Conservation (phyloP, 2,329 filamentous ascomycete species). For the Exophiala sideris region DNA sequence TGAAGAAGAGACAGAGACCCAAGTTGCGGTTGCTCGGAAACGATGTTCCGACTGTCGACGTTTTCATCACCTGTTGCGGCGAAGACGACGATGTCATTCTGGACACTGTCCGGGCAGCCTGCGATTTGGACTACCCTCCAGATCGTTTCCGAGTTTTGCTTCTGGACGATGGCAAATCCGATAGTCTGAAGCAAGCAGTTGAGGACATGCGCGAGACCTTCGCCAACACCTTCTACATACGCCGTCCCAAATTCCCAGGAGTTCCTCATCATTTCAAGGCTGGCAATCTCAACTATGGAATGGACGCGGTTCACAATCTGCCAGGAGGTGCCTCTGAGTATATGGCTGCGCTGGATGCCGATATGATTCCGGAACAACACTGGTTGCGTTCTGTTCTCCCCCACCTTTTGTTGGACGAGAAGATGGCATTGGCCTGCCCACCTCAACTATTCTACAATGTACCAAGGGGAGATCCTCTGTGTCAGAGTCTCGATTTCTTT, state of each 20-base stretch:
- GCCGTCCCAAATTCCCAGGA: constrained; percentile 40
- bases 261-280: constrained; percentile 32
- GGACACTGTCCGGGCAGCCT: constrained; percentile 53
- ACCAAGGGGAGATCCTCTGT: constrained; percentile 30
- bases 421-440: constrained; percentile 36
- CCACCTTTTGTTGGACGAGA: constrained; percentile 29
- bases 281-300: constrained; percentile 51
- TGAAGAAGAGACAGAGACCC: constrained; percentile 54
- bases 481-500: constrained; percentile 33
- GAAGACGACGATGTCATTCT: constrained; percentile 56
- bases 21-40: constrained; percentile 44
- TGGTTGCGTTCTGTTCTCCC: constrained; percentile 33
- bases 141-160: constrained; percentile 54
- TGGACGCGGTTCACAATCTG: constrained; percentile 50
- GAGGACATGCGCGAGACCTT: constrained; percentile 35
- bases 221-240: constrained; percentile 43
- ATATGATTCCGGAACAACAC: constrained; percentile 34
- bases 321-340: constrained; percentile 56
- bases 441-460: constrained; percentile 34
- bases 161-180: constrained; percentile 48
- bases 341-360: constrained; percentile 37
- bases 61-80: constrained; percentile 56
- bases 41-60: constrained; percentile 54
- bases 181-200: constrained; percentile 36
- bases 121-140: constrained; percentile 52